Conservation (phyloP, 2,329 filamentous ascomycete species). For the Cladophialophora psammophila region DNA sequence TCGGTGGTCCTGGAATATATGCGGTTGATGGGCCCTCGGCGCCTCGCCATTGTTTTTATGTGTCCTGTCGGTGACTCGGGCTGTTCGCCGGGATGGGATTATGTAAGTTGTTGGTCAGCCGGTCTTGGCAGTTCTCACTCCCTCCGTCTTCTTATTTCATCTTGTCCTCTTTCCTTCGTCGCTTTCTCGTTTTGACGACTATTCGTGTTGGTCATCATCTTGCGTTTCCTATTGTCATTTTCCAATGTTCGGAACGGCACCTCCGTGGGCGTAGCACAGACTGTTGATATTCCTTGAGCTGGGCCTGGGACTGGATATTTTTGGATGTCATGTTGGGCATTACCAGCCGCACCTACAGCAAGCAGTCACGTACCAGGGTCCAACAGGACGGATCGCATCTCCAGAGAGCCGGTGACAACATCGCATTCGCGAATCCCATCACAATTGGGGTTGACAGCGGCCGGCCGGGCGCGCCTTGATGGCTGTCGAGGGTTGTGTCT, state of each 20-base stretch:
- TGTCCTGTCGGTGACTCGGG: no score
- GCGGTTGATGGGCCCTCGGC: no score
- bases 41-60: no score
- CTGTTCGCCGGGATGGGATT: neutral
- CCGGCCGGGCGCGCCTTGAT: neutral
- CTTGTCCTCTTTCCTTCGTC: neutral
- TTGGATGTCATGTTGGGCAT: neutral
- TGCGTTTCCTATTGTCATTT: neutral
- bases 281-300: neutral
- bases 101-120: neutral
- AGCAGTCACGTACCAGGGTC: neutral
- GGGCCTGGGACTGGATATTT: neutral
- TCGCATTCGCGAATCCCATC: neutral
- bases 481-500: neutral
- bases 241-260: neutral
- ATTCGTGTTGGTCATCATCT: neutral
- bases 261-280: neutral
- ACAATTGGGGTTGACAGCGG: neutral
- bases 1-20: no score
- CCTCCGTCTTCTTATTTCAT: no score
- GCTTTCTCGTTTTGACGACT: neutral
- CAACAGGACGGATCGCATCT: slow-evolving; percentile 4
- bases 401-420: neutral
- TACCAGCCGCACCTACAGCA: neutral
- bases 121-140: neutral